These are phyloP conservation scores for Luzula sylvatica DNA, from an alignment of 176 grass and related monocot species.

Conservation along the genomic window DNA sequence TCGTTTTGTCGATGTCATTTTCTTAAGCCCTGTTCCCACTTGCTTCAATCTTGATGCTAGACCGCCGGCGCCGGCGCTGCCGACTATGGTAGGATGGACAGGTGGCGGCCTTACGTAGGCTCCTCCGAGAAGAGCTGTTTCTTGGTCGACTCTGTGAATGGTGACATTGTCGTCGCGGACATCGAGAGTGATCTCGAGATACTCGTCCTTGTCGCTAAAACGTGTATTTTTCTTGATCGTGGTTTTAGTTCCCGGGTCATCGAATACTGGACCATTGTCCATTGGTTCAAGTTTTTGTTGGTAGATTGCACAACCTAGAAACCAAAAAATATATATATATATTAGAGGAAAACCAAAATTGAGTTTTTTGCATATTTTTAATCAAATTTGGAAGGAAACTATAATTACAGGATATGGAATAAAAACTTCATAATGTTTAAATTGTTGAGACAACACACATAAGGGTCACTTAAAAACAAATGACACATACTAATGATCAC, in stretches of 20 bases:
- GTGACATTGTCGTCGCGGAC: constrained; percentile 31
- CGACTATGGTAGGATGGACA: neutral
- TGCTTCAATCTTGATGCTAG: constrained; percentile 20
- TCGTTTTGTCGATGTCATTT: constrained; percentile 35
- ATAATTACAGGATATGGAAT: too few species aligned
- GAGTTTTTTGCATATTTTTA: too few species aligned
- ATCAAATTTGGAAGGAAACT: neutral
- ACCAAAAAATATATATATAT: too few species aligned
- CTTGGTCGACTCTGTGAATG: constrained; percentile 24
- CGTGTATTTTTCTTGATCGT: constrained; percentile 40
- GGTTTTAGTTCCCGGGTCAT: constrained; percentile 25
- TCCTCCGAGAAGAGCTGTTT: constrained; percentile 22
- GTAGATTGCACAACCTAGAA: too few species aligned
- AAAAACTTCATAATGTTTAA: too few species aligned
- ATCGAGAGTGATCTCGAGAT: constrained; percentile 79
- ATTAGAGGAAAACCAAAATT: too few species aligned
- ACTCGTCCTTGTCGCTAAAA: constrained; percentile 68
- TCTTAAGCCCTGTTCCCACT: constrained; percentile 32
- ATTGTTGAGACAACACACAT: too few species aligned
- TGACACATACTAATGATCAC: too few species aligned
- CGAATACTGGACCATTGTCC: neutral
- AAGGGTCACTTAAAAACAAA: too few species aligned
- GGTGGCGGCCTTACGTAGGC: constrained; percentile 19
- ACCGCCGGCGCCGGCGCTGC: neutral
- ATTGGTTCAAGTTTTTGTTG: constrained; percentile 8